Base-by-base conservation (phyloP, 441 rosid genomes). In the Syzygium malaccense region DNA sequence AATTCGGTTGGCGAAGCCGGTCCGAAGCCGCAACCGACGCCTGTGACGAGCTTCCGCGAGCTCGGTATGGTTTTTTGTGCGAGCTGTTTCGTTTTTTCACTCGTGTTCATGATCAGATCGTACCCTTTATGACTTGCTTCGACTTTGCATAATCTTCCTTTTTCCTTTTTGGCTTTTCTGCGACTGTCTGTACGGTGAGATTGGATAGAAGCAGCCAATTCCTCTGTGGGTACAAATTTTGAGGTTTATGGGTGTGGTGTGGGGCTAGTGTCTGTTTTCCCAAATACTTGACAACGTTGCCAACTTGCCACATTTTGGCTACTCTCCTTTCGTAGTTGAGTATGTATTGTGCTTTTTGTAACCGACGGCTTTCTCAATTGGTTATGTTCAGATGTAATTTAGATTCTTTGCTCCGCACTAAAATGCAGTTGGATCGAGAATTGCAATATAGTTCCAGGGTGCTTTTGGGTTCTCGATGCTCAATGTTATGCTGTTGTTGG, bases 21-120 rank as follows among this genome's bases (percentile, higher is more conserved):
- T 84, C 86, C 89, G 55, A 87, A 88, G 90, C 75, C 80, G n/a
- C 90, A 91, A 25, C 32, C 86, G 7, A 51, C 92, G 84, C 75
- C 89, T 3, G 10, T 85, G 60, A 37, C 71, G 33, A 89, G 89
- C 86, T 90, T 88, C 58, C 87, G 53, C 87, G 91, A 12, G 83
- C 83, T 75, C 83, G 83, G 83, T 75, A 75, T 26, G n/a, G 83
- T 20, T 41, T 41, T 41, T 41, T 20, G 51, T 75, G 17, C n/a
- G 51, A 25, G 23, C 49, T 25, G 41, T 37, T 20, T 13, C 80
- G 15, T 71, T 71, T 71, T 71, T 37, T 19, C 45, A 5, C 48
- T 33, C 51, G 83, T 23, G 10, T 20, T 41, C 51, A 25, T 6
- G 49, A 75, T 75, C 83, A 51, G 83, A 75, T 75, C 51, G 51